A percentile compares a stretch with the other conserved stretches of the same genome.
Conservation (phyloP, 257 asterid species). For the Solanum dulcamara region DNA sequence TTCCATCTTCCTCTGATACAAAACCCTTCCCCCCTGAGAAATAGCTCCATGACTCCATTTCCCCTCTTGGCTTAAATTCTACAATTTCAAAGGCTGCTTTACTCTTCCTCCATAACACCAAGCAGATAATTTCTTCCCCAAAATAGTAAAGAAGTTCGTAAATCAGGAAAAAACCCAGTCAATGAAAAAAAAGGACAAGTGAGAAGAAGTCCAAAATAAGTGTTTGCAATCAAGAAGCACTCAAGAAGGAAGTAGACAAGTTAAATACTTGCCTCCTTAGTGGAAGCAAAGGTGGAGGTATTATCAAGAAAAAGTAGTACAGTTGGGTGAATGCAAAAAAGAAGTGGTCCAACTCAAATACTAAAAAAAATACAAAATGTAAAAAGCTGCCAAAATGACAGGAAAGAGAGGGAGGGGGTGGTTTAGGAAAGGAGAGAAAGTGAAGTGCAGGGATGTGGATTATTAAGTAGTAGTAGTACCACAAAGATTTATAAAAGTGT, state of each 20-base stretch:
- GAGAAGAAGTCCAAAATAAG: background rate
- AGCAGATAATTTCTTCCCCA: background rate
- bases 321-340: constrained; percentile 6
- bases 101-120: background rate
- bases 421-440: background rate
- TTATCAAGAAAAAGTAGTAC: constrained; percentile 7
- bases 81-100: background rate
- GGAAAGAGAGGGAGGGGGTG: background rate
- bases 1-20: constrained; percentile 11
- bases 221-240: background rate
- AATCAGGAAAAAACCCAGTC: background rate
- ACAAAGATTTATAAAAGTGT: background rate
- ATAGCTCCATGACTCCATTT: constrained; percentile 26
- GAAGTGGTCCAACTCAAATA: constrained; percentile 15
- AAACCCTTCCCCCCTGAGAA: constrained; percentile 11
- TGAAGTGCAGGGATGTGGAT: background rate
- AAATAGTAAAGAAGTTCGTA: background rate
- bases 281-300: constrained; percentile 20
- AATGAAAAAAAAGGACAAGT: background rate
- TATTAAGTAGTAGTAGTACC: background rate
- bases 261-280: constrained; percentile 19
- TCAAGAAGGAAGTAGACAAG: constrained; percentile 4
- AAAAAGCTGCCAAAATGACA: constrained; percentile 29
- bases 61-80: background rate
- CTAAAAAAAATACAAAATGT: constrained; percentile 4